These are phyloP conservation scores for Phaeophleospora eucalypticola DNA, from an alignment of 2,329 filamentous ascomycete species.

Conservation along the genomic window DNA sequence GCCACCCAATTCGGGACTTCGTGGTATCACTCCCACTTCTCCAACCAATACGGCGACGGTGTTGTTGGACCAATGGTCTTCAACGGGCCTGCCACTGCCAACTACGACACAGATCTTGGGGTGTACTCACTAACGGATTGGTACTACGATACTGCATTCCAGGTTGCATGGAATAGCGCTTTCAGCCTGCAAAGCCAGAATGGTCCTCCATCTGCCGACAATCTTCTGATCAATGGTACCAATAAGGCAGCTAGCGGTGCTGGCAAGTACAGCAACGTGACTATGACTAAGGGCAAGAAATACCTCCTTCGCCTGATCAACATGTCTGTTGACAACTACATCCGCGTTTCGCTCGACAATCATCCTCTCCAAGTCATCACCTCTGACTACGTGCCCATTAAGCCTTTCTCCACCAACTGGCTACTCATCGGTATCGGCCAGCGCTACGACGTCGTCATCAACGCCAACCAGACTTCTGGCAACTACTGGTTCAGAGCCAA, in stretches of 20 bases:
- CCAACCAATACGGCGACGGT: constrained; percentile 53
- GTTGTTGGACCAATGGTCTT: constrained; percentile 58
- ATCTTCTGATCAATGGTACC: constrained; percentile 13
- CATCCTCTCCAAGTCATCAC: constrained; percentile 41
- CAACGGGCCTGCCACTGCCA: constrained; percentile 53
- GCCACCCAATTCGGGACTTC: constrained; percentile 45
- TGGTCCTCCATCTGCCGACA: constrained; percentile 21
- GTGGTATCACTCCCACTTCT: constrained; percentile 57
- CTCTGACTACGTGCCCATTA: constrained; percentile 39
- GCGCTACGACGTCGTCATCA: constrained; percentile 44
- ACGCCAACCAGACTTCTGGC: constrained; percentile 18
- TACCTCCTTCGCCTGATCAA: constrained; percentile 43
- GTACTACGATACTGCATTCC: constrained; percentile 35
- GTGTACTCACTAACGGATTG: constrained; percentile 58
- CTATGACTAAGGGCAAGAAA: constrained; percentile 35
- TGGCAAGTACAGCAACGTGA: constrained; percentile 9
- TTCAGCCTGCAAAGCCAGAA: constrained; percentile 31
- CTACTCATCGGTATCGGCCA: constrained; percentile 58
- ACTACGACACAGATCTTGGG: constrained; percentile 62
- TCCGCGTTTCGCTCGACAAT: constrained; percentile 46
- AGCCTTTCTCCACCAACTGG: constrained; percentile 37
- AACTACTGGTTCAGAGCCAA: constrained; percentile 35
- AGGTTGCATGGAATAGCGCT: constrained; percentile 26
- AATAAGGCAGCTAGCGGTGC: constrained; percentile 15
- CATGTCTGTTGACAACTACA: constrained; percentile 37